Evolutionary conservation across 2,329 filamentous ascomycete genomes (phyloP), one percentile per base, ranked within the genome.

Genomic region (Aspergillus caelatus): DNA sequence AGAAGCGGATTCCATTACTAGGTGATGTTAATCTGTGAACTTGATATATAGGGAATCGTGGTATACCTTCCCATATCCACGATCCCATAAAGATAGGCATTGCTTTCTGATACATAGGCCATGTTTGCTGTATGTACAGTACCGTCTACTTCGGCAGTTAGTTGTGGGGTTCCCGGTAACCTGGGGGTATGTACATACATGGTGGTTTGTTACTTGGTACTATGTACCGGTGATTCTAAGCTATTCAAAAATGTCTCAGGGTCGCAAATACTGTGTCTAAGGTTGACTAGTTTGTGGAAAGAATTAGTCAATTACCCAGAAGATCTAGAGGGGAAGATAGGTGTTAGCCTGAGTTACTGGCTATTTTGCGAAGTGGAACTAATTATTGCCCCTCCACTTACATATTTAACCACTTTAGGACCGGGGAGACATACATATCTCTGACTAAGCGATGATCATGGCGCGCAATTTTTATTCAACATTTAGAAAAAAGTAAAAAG

Each of bases 1-100:
- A 94, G 82, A 96, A 96, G 61, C 94, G 92, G 71, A 97, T 94
- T 71, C 93, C 94, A 82, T 97, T 97, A 82, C 93, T 78, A 41
- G 46, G 36, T 41, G 28, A 30, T 6, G 23, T 57, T 23, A n/a
- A 23, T 54, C 6, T 30, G 19, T 14, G 11, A 11, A 12, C 21
- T 21, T 5, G 30, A 11, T 21, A 19, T 26, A 32, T 2, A 50
- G 5, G 9, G 19, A 16, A 6, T 48, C 11, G n/a, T 30, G 14
- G 61, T 67, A 62, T 72, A 79, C 78, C 78, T 81, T 55, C 79
- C 79, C 76, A 79, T 75, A 67, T 81, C 78, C 46, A 79, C 75
- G 30, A 79, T 68, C 21, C 70, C 77, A 66, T 77, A 71, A n/a
- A 78, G 72, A 60, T 55, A 10, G 32, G 19, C 19, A 36, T 54